Conservation (phyloP, 768 basidiomycete genomes). For the Daedalea quercina region DNA sequence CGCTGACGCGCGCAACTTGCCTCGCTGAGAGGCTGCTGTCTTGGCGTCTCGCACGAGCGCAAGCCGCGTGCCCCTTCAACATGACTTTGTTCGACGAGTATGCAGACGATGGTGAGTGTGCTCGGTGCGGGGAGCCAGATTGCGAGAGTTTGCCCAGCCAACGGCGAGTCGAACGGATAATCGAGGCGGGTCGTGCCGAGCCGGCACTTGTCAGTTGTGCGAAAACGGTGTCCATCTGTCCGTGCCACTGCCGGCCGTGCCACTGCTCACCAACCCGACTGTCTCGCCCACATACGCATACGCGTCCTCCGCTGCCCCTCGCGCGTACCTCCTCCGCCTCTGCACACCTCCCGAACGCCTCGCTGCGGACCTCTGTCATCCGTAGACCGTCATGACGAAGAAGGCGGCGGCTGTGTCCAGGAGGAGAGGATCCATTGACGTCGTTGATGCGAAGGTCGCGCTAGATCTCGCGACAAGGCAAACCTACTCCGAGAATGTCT, state of each 20-base stretch:
- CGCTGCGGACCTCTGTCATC: neutral
- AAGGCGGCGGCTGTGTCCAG: conserved; percentile 25
- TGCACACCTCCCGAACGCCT: neutral
- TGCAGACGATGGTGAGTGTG: too few relatives aligned
- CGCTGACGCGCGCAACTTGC: too few relatives aligned
- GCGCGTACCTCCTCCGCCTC: neutral
- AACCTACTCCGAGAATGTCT: conserved; percentile 90
- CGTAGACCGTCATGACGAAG: conserved; percentile 3
- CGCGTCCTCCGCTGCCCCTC: neutral
- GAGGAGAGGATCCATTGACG: conserved; percentile 51
- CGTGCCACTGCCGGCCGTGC: too few relatives aligned
- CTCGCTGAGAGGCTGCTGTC: too few relatives aligned
- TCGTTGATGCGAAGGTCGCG: conserved; percentile 79
- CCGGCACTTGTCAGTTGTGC: neutral
- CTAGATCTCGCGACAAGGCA: conserved; percentile 85
- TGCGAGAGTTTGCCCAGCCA: too few relatives aligned
- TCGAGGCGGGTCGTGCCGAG: neutral
- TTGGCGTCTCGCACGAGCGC: too few relatives aligned
- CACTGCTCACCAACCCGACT: neutral
- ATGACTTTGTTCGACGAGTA: too few relatives aligned
- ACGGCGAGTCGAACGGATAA: neutral
- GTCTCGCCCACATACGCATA: neutral
- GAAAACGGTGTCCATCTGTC: neutral
- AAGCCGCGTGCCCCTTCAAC: too few relatives aligned
- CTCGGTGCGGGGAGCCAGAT: too few relatives aligned